Base-by-base conservation (phyloP, 768 basidiomycete genomes). In the Aureoboletus auriporus region DNA sequence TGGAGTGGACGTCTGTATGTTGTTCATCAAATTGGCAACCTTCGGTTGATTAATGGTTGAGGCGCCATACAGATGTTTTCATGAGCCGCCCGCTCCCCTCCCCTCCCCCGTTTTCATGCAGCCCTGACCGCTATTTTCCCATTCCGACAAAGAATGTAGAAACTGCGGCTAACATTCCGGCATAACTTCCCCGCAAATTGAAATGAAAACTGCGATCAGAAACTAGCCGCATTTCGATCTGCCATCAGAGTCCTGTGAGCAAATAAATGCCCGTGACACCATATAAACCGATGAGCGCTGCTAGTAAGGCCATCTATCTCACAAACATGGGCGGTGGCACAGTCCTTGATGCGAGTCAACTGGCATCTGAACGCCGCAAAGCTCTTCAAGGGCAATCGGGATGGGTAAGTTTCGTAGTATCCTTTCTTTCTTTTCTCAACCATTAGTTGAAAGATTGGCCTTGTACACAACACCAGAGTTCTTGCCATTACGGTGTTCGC, bases 401-500 rank as follows among this genome's bases (percentile, higher is more conserved):
- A 63, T 84, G 80, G 80, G 84, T 82, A 56, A 44, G 72, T 57
- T 28, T 41, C 51, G n/a, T 51, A 16, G 2, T 35, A 2, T 16
- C 2, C 17, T 29, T 26, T 6, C 23, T 29, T 6, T 27, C 14
- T 29, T 20, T 29, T 34, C 20, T 39, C 5, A 50, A 39, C n/a
- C 6, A 8, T 12, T 4, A 8, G 5, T 26, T 17, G 16, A 20
- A 49, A 50, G 84, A 76, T 74, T 47, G 85, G 84, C 8, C 71
- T 87, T 31, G 70, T 86, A 4, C 77, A 78, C 51, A 91, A 91
- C 62, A 72, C 78, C 39, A 75, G 72, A 55, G 70, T 86, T 26
- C 82, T 89, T 49, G 70, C 75, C 26, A 80, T 88, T 44, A 80
- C 88, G 12, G 76, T 86, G 16, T 91, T 89, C 58, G 88, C 87